These are phyloP conservation scores for Psilocybe sp. DNA, from an alignment of 768 basidiomycete species.

Conservation along the genomic window DNA sequence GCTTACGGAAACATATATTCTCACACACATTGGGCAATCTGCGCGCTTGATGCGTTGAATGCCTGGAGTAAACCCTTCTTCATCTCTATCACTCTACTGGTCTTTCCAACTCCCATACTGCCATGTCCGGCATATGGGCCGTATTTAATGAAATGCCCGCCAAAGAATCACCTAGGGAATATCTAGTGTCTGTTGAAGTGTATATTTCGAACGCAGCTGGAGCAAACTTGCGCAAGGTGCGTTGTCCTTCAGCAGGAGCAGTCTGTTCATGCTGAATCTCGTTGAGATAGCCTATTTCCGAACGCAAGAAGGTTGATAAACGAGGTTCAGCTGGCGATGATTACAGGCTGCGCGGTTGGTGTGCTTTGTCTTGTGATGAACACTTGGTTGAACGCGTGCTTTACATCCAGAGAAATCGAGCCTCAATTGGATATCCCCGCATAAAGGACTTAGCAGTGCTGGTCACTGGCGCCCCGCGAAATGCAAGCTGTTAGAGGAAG, in stretches of 20 bases:
- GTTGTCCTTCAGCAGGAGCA: conserved; percentile 8
- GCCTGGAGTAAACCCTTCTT: conserved; percentile 15
- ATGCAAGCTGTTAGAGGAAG: conserved; percentile 69
- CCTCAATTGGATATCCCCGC: conserved; percentile 68
- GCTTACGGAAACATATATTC: too few species aligned
- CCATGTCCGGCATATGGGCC: conserved; percentile 34
- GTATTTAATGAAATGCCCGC: conserved; percentile 16
- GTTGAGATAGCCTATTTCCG: conserved; percentile 34
- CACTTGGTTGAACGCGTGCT: neutral
- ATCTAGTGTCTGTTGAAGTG: conserved; percentile 59
- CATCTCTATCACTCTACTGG: too few species aligned
- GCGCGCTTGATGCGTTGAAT: conserved; percentile 18
- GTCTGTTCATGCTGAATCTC: conserved; percentile 6
- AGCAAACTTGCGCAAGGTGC: conserved; percentile 55
- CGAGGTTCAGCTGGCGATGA: conserved; percentile 46
- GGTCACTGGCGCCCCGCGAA: conserved; percentile 74
- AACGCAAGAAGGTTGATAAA: conserved; percentile 57
- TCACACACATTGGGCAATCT: neutral
- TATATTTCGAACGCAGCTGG: conserved; percentile 55
- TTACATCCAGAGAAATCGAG: conserved; percentile 60
- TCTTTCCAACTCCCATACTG: conserved; percentile 8
- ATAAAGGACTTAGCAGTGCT: conserved; percentile 43
- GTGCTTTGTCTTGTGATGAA: neutral
- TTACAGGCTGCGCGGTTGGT: conserved; percentile 60
- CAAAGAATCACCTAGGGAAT: conserved; percentile 37